Conservation (phyloP, 352 stramenopile species). For the Halophytophthora polymorphica region DNA sequence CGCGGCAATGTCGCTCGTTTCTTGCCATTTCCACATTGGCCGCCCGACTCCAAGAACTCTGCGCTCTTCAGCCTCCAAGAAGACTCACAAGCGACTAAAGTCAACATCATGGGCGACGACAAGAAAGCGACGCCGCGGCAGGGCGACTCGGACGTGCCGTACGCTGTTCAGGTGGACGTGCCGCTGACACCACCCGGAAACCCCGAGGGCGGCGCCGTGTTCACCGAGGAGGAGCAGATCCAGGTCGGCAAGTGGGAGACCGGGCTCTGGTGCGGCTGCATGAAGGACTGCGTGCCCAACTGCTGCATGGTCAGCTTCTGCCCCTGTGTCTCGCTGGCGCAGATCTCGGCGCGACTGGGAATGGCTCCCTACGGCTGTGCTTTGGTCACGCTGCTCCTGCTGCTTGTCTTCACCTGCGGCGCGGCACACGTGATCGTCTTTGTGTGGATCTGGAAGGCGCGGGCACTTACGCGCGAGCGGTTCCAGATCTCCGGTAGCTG, state of each 20-base stretch:
- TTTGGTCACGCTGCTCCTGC: slow-evolving; percentile 23
- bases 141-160: slow-evolving; percentile 11
- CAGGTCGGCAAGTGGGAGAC: slow-evolving; percentile 11
- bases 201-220: background rate
- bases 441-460: slow-evolving; percentile 36
- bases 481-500: slow-evolving; percentile 41
- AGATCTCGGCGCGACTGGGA: slow-evolving; percentile 40
- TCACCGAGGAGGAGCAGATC: no score
- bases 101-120: slow-evolving; percentile 9
- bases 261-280: slow-evolving; percentile 35
- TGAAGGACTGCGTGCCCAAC: slow-evolving; percentile 43
- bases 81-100: background rate
- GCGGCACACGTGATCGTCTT: no score
- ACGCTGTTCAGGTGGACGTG: slow-evolving; percentile 26
- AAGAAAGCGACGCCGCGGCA: slow-evolving; percentile 1
- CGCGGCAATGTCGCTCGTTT: no score
- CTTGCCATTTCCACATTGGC: no score
- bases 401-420: slow-evolving; percentile 24
- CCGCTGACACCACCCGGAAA: slow-evolving; percentile 11
- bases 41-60: no score
- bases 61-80: no score
- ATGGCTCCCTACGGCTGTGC: slow-evolving; percentile 27
- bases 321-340: slow-evolving; percentile 46
- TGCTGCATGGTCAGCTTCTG: slow-evolving; percentile 45
- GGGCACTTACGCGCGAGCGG: slow-evolving; percentile 30